Evolutionary conservation across 345 rosid genomes (phyloP), one percentile per base, ranked within the genome.

Genomic region (Xanthoceras sorbifolium): DNA sequence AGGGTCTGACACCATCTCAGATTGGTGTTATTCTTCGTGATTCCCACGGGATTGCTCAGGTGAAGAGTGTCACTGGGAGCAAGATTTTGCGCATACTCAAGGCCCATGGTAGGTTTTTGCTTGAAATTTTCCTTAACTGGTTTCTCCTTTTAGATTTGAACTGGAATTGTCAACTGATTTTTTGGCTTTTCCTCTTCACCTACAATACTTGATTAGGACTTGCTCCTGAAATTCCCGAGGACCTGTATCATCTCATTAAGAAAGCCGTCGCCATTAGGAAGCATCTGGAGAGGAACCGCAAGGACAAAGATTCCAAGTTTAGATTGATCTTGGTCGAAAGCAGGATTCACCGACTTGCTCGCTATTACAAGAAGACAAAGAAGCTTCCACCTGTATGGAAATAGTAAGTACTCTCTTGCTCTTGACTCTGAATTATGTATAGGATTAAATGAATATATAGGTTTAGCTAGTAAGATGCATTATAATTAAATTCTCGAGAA

Each of bases 311-410:
- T 60, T 94, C 98, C 79, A 91, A 92, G 74, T 94, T 94, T 64
- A 81, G 98, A 79, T 65, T 94, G 90, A 94, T 91, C 84, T 89
- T 94, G 80, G 98, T 91, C 0, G 97, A 94, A 85, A 92, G 97
- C 87, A 90, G 98, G 81, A 92, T 90, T 72, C 97, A 94, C 80
- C 91, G 97, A 40, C 97, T 90, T 73, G 98, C 98, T 57, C 97
- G 97, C 38, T 92, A 92, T 79, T 94, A 94, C 89, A 94, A 94
- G 92, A 94, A 92, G 86, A 94, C 94, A 34, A 92, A 90, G 92
- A 94, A 92, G 89, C 93, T 94, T 57, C 97, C 97, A 9, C 97
- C 97, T 0, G 97, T 94, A 74, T 94, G 97, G 97, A 94, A 94
- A 76, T 94, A 92, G 94, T 90, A 69, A 86, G 93, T 84, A 76